Evolutionary conservation across 805 yeast genomes (phyloP).

Genomic region (Alloascoidea africana): DNA sequence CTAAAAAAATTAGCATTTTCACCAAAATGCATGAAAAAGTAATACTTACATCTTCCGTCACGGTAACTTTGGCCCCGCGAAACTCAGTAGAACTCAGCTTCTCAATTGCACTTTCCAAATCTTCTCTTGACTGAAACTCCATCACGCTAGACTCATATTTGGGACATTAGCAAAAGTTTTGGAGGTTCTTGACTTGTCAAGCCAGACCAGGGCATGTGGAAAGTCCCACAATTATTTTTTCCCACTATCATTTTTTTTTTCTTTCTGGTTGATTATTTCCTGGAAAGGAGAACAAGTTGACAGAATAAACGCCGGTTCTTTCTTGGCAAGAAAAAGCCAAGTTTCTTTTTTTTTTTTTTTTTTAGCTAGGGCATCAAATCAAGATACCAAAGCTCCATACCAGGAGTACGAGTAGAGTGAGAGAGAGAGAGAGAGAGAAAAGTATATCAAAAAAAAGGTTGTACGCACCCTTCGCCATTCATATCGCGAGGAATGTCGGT

Average conservation of each 20-base stretch:
- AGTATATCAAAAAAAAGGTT: background rate
- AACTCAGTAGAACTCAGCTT: slow-evolving; percentile 58
- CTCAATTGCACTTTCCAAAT: slow-evolving; percentile 53
- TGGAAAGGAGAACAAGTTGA: too few relatives aligned
- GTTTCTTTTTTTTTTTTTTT: too few relatives aligned
- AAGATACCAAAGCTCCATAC: background rate
- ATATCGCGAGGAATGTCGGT: slow-evolving; percentile 20
- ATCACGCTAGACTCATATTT: slow-evolving; percentile 9
- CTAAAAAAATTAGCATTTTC: background rate
- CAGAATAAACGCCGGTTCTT: too few relatives aligned
- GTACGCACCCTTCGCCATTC: slow-evolving; percentile 18
- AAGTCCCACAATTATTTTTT: too few relatives aligned
- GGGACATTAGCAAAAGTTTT: background rate
- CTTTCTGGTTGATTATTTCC: too few relatives aligned
- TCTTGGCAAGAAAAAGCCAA: too few relatives aligned
- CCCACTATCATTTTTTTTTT: too few relatives aligned
- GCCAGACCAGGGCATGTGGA: background rate
- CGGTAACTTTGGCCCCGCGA: slow-evolving; percentile 49
- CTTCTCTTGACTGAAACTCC: slow-evolving; percentile 37
- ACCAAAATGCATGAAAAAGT: background rate
- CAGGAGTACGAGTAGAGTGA: too few relatives aligned
- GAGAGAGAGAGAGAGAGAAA: too few relatives aligned
- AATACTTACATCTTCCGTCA: slow-evolving; percentile 53
- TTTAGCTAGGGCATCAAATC: too few relatives aligned
- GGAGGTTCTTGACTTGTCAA: background rate